Conservation (phyloP, 768 basidiomycete species). For the Amanita molliuscula region DNA sequence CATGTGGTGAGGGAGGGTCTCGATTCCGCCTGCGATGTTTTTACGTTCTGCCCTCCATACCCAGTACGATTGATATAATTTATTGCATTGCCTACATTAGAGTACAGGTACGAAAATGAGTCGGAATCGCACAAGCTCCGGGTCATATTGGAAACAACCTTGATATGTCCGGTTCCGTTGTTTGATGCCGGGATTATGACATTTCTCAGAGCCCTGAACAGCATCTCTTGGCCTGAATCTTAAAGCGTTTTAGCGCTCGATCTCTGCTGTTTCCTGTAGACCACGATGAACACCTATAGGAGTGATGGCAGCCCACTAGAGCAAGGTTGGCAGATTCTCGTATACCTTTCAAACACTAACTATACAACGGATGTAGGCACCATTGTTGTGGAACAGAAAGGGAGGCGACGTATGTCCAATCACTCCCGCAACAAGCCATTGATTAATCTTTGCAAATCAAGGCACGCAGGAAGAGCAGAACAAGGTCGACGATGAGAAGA, state of each 20-base stretch:
- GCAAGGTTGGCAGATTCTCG: background rate
- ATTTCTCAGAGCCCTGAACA: no score
- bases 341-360: background rate
- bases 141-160: background rate
- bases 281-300: background rate
- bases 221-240: background rate
- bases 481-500: slow-evolving; percentile 32
- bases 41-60: no score
- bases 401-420: background rate
- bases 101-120: background rate
- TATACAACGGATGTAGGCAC: background rate
- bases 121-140: background rate
- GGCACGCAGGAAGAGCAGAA: slow-evolving; percentile 40
- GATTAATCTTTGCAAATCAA: background rate
- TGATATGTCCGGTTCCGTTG: background rate
- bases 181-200: no score
- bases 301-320: background rate
- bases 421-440: background rate
- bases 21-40: background rate
- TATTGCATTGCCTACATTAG: background rate
- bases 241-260: background rate
- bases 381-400: background rate
- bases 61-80: background rate
- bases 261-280: background rate
- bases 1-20: background rate